Base-by-base conservation (phyloP, 352 stramenopile species). In the Phytophthora syringae region DNA sequence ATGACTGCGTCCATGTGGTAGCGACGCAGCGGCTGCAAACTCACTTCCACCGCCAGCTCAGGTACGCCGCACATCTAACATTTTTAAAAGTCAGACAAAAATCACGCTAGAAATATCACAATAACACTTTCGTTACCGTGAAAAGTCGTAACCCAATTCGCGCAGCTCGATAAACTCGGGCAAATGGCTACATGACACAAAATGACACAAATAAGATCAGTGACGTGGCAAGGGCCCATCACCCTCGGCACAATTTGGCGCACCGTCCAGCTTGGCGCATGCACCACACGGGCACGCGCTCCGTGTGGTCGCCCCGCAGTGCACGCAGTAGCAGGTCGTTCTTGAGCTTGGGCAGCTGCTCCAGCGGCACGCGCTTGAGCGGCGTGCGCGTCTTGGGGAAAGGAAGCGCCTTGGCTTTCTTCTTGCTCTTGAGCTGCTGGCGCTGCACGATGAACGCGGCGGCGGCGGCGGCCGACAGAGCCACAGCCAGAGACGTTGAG, bases 231-330 rank as follows among this genome's bases (percentile, higher is more conserved):
- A 15, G n/a, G 4, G 4, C 16, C 12, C 39, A 2, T 42, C 7
- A 16, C 10, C 36, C 7, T 12, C 7, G 37, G 5, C 37, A 15
- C 39, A 45, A 32, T 10, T 45, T 16, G 9, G 18, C 97, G 53
- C 92, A 97, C 71, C 97, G 84, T 66, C 97, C 97, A 22, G 97
- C 97, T 74, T 99, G 97, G 47, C 97, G 95, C 82, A 99, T 99
- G 57, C 98, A 92, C 97, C 97, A 99, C 56, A 99, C 89, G 12
- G 97, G 97, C 45, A 95, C 89, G 24, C 89, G 86, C 76, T 98
- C 92, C 10, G 92, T 96, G 50, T 78, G 82, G 60, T 98, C 83
- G 57, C 93, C 90, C 52, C 77, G 79, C 30, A 96, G 83, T 49
- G 91, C 92, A 27, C 90, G 88, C 34, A 98, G 61, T 44, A 98